phyloP scores from a whole-genome alignment of 805 yeast species.

The Saccharomycopsis fermentans region DNA sequence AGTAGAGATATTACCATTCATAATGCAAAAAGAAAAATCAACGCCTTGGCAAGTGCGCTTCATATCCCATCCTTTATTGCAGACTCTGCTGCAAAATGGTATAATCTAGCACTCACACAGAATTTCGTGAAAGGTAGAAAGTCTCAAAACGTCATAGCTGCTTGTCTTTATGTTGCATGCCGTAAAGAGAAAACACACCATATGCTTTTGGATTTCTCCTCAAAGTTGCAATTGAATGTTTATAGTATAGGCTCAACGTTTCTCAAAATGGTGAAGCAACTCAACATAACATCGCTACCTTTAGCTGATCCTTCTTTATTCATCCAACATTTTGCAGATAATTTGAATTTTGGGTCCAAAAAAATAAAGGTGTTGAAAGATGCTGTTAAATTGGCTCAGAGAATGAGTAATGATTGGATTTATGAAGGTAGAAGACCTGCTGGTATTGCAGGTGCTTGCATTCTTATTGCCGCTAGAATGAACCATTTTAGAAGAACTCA shows the following conservation, averaged over 20 bases:
- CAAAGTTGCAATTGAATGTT: conserved; percentile 81
- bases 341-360: conserved; percentile 68
- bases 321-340: conserved; percentile 88
- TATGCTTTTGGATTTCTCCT: conserved; percentile 91
- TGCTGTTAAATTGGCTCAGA: conserved; percentile 74
- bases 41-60: conserved; percentile 69
- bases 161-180: conserved; percentile 92
- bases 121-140: conserved; percentile 96
- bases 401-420: conserved; percentile 95
- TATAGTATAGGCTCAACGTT: conserved; percentile 95
- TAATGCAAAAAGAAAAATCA: conserved; percentile 72
- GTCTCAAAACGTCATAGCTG: conserved; percentile 90
- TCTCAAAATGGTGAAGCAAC: conserved; percentile 78
- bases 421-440: conserved; percentile 97
- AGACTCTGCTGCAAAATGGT: conserved; percentile 85
- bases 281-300: conserved; percentile 71
- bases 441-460: conserved; percentile 96
- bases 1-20: conserved; percentile 82
- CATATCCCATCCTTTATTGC: conserved; percentile 75
- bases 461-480: conserved; percentile 91
- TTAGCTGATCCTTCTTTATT: conserved; percentile 90
- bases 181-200: conserved; percentile 85
- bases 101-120: conserved; percentile 70
- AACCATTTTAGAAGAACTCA: conserved; percentile 88
- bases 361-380: conserved; percentile 72